Evolutionary conservation across 192 early-diverging fungal species (phyloP).

Genomic region (Podila epigama): DNA sequence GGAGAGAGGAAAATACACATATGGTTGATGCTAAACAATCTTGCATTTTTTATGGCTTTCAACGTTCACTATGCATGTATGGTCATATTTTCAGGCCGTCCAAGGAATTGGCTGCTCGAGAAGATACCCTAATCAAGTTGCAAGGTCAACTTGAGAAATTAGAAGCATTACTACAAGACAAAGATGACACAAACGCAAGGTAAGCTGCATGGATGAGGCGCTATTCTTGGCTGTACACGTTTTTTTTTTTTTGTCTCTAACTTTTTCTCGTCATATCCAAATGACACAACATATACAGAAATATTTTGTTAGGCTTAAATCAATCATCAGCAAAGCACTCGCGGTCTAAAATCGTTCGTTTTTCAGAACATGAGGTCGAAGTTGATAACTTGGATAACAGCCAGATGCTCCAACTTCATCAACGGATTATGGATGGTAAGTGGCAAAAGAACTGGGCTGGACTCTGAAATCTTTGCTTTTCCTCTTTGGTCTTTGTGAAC

Average conservation of each 20-base stretch:
- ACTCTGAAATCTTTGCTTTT: no score
- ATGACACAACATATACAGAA: slow-evolving; percentile 2
- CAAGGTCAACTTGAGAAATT: slow-evolving; percentile 68
- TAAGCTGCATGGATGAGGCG: slow-evolving; percentile 1
- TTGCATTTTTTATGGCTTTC: not conserved
- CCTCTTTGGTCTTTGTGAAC: no score
- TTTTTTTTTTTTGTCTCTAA: not conserved
- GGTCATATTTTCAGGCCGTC: slow-evolving; percentile 45
- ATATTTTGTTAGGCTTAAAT: slow-evolving; percentile 39
- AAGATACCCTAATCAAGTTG: slow-evolving; percentile 69
- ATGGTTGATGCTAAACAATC: no score
- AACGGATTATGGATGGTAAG: slow-evolving; percentile 70
- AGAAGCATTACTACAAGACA: slow-evolving; percentile 55
- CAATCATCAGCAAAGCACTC: slow-evolving; percentile 42
- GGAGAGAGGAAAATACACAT: no score
- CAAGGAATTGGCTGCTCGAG: slow-evolving; percentile 62
- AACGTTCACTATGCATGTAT: not conserved
- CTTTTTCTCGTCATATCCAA: no score
- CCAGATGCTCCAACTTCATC: slow-evolving; percentile 69
- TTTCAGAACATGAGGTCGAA: slow-evolving; percentile 53
- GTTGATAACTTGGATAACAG: slow-evolving; percentile 51
- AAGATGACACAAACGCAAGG: slow-evolving; percentile 53
- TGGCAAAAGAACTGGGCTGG: not conserved
- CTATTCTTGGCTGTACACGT: not conserved
- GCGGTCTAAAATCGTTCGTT: slow-evolving; percentile 41